Evolutionary conservation across 805 yeast species (phyloP), one percentile per base, ranked within the genome.

Genomic region (Candida loeiensis): DNA sequence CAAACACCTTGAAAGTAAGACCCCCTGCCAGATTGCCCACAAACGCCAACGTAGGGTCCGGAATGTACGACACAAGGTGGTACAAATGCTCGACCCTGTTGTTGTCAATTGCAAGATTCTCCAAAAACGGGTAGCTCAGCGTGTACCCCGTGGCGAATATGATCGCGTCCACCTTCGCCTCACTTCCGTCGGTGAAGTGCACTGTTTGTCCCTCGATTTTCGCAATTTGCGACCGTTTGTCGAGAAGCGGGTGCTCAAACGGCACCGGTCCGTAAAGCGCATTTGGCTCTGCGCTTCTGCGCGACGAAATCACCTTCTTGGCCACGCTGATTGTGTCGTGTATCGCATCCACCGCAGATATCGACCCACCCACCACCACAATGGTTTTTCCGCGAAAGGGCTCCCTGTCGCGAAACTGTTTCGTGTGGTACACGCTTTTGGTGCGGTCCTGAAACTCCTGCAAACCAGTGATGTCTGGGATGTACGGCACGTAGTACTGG

Each of bases 11-110:
- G 46, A 68, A 66, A 0, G 69, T 58, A 18, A 69, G 52, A 2
- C 67, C 71, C 25, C 65, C 69, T 1, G 59, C 54, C 35, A 67
- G 63, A 4, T 59, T 55, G 7, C 73, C 73, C 6, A 66, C 59
- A 39, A 61, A 50, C 1, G 66, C 47, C n/a, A 66, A 39, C 9
- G 52, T 39, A 1, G 67, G 69, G 37, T 66, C 67, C 9, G 55
- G 54, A 4, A 52, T 47, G 33, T 49, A 51, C 42, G 65, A 60
- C 1, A 67, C 62, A 43, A 63, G 67, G 25, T 56, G 62, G 34
- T 55, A 67, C 8, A 61, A 41, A 12, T 56, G 54, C 19, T 59
- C 61, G 15, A 61, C 47, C 34, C 55, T 35, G 16, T 62, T 60
- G n/a, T 58, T 52, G 2, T 58, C 46, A 29, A 64, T 44, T 6